Evolutionary conservation across 306 rosid genomes (phyloP).

Genomic region (Medicago lupulina): DNA sequence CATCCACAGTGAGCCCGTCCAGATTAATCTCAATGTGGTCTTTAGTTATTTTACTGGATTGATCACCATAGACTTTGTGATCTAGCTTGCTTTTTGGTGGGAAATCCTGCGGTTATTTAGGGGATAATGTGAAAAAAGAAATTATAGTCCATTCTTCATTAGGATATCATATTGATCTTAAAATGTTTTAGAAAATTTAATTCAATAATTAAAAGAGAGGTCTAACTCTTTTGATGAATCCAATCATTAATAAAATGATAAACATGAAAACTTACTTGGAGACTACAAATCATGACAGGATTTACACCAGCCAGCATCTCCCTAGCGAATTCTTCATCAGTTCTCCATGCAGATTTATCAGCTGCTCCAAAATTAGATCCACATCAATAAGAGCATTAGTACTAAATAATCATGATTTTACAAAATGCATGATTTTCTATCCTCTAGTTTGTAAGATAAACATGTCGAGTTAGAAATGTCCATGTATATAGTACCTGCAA

Average conservation of each 20-base stretch:
- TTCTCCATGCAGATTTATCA: slow-evolving; percentile 71
- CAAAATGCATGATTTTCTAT: slow-evolving; percentile 22
- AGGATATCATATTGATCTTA: slow-evolving; percentile 14
- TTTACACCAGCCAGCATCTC: slow-evolving; percentile 89
- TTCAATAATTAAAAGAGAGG: not conserved
- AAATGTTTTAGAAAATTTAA: slow-evolving; percentile 19
- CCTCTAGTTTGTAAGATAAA: slow-evolving; percentile 3
- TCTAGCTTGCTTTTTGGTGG: slow-evolving; percentile 85
- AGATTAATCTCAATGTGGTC: slow-evolving; percentile 56
- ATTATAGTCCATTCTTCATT: slow-evolving; percentile 14
- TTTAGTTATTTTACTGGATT: slow-evolving; percentile 59
- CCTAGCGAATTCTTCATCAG: slow-evolving; percentile 89
- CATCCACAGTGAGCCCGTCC: slow-evolving; percentile 64
- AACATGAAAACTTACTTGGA: slow-evolving; percentile 56
- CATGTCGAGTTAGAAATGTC: no score
- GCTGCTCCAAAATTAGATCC: slow-evolving; percentile 49
- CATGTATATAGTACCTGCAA: slow-evolving; percentile 57
- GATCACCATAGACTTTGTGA: slow-evolving; percentile 65
- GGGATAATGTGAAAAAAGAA: slow-evolving; percentile 12
- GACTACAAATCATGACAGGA: slow-evolving; percentile 65
- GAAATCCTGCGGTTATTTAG: slow-evolving; percentile 62
- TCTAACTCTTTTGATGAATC: not conserved
- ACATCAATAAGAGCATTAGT: slow-evolving; percentile 25
- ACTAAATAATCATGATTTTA: not conserved
- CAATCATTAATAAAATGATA: not conserved